A percentile compares a stretch with the other conserved stretches of the same genome.
These are phyloP conservation scores for Ordospora colligata DNA, from an alignment of 371 early-diverging fungal genomes.

Conservation along the genomic window DNA sequence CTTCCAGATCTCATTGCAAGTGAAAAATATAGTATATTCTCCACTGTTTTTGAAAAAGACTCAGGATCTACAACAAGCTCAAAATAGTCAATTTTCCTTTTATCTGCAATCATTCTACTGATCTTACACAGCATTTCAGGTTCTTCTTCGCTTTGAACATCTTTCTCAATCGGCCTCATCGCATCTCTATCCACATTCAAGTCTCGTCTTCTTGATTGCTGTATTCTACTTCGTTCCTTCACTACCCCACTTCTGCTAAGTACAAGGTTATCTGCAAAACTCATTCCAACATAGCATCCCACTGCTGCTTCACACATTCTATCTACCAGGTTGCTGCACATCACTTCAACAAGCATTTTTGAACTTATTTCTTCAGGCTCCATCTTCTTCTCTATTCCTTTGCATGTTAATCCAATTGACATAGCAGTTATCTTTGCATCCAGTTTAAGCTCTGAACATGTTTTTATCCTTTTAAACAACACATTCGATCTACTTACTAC, in stretches of 20 bases:
- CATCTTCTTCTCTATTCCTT: slow-evolving; percentile 33
- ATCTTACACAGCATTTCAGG: slow-evolving; percentile 33
- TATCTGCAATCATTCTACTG: slow-evolving; percentile 22
- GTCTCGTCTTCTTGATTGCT: slow-evolving; percentile 10
- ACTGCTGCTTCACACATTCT: not conserved
- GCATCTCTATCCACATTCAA: slow-evolving; percentile 4
- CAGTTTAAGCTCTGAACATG: slow-evolving; percentile 44
- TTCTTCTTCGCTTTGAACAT: slow-evolving; percentile 18
- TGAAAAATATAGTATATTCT: slow-evolving; percentile 58
- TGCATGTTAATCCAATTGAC: slow-evolving; percentile 20
- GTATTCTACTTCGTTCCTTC: not conserved
- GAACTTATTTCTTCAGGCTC: slow-evolving; percentile 4
- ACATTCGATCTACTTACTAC: slow-evolving; percentile 40
- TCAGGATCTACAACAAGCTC: slow-evolving; percentile 43
- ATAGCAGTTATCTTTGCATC: slow-evolving; percentile 49
- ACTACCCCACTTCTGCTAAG: not conserved
- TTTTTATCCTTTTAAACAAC: slow-evolving; percentile 38
- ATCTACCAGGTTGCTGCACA: not conserved
- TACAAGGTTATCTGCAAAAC: not conserved
- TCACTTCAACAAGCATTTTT: slow-evolving; percentile 19
- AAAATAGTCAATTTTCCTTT: slow-evolving; percentile 36
- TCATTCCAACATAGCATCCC: slow-evolving; percentile 9
- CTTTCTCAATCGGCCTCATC: not conserved
- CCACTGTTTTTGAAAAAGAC: slow-evolving; percentile 57
- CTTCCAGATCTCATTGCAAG: slow-evolving; percentile 54